These are phyloP conservation scores for Termitomyces sp. DNA, from an alignment of 768 basidiomycete species.

Conservation along the genomic window DNA sequence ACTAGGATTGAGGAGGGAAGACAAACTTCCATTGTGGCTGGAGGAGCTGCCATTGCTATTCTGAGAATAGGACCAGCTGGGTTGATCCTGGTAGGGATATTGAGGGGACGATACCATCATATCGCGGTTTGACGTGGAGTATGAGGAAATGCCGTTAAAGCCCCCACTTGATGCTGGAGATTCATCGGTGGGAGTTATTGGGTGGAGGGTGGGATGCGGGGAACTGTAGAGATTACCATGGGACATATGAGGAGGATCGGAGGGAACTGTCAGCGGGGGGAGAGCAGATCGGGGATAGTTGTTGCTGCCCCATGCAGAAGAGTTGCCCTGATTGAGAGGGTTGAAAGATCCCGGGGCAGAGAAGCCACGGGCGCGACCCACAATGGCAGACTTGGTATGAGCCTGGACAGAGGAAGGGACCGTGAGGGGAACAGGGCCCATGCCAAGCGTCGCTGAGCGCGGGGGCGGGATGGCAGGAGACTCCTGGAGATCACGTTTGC, in stretches of 20 bases:
- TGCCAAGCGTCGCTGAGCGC: conserved; percentile 64
- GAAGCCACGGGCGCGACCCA: conserved; percentile 73
- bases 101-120: conserved; percentile 50
- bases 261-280: conserved; percentile 82
- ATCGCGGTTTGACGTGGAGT: conserved; percentile 41
- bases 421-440: conserved; percentile 66
- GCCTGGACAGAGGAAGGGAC: conserved; percentile 50
- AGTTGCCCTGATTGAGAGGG: conserved; percentile 59
- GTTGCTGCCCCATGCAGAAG: conserved; percentile 54
- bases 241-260: conserved; percentile 62
- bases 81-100: conserved; percentile 65
- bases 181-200: conserved; percentile 71
- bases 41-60: conserved; percentile 50
- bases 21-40: conserved; percentile 70
- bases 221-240: conserved; percentile 60
- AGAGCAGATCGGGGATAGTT: conserved; percentile 63
- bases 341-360: conserved; percentile 82
- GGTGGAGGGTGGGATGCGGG: conserved; percentile 58
- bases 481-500: conserved; percentile 76
- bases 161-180: conserved; percentile 48
- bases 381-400: conserved; percentile 41
- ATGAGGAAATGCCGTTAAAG: conserved; percentile 42
- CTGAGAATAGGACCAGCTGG: conserved; percentile 50
- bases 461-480: conserved; percentile 71
- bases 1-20: conserved; percentile 76